phyloP scores from a whole-genome alignment of 1,284 basidiomycete genomes.

The Trichosporon faecale region DNA sequence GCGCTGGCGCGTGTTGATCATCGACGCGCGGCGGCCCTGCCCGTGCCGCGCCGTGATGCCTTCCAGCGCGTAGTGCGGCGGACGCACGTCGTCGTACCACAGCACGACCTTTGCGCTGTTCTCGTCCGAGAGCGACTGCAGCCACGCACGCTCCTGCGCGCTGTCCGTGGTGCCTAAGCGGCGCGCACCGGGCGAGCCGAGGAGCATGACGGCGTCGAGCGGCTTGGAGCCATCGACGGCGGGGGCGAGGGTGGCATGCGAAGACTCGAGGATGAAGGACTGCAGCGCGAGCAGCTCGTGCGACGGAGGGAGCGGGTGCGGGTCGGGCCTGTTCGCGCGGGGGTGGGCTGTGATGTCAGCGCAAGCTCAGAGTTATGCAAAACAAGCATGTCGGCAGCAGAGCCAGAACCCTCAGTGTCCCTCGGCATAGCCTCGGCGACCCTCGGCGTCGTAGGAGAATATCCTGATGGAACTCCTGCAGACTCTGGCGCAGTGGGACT shows the following conservation, averaged over 20 bases:
- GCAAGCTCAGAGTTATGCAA: not conserved
- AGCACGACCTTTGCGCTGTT: constrained; percentile 36
- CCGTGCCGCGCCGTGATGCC: constrained; percentile 32
- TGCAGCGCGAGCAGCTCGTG: constrained; percentile 52
- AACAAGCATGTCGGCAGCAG: not conserved
- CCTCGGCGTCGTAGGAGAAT: too few relatives aligned
- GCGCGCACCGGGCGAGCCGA: constrained; percentile 32
- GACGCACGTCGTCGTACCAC: constrained; percentile 33
- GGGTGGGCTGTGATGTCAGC: constrained; percentile 23
- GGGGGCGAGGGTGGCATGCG: constrained; percentile 38
- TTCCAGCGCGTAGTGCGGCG: constrained; percentile 35
- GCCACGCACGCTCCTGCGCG: constrained; percentile 28
- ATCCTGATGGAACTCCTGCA: not conserved
- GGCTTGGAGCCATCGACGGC: constrained; percentile 35
- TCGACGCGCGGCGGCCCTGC: constrained; percentile 27
- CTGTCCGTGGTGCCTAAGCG: constrained; percentile 30
- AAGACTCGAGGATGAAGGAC: constrained; percentile 43
- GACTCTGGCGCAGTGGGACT: not conserved
- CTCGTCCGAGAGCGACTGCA: constrained; percentile 36
- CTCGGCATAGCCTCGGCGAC: not conserved
- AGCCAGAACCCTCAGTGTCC: not conserved
- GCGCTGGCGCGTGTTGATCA: constrained; percentile 32
- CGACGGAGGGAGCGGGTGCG: constrained; percentile 37
- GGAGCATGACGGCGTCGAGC: constrained; percentile 42
- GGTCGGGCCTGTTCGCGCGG: constrained; percentile 25